A percentile compares a stretch with the other conserved stretches of the same genome.
phyloP scores from a whole-genome alignment of 176 grass and related monocot species.

The Neostapfia colusana region DNA sequence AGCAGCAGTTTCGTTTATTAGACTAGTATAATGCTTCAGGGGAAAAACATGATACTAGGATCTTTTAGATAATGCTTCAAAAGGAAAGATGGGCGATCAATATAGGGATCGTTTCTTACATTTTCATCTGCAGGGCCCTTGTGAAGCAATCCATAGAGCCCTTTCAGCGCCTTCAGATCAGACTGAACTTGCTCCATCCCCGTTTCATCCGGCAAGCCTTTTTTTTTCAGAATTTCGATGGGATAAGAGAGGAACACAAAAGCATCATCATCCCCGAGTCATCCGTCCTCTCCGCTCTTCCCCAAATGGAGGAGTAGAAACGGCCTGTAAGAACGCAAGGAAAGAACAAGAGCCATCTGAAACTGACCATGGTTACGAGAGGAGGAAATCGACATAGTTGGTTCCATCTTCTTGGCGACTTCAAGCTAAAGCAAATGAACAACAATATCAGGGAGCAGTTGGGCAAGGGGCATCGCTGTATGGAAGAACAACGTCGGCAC shows the following conservation, averaged over 20 bases:
- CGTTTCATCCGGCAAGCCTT: slow-evolving; percentile 23
- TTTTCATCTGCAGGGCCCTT: neutral
- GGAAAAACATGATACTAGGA: too few relatives aligned
- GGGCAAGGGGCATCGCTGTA: neutral
- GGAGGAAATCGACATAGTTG: neutral
- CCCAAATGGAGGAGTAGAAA: neutral
- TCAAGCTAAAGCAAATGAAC: neutral
- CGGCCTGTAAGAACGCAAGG: neutral
- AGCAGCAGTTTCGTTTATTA: neutral
- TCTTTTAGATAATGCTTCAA: too few relatives aligned
- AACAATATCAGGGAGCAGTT: neutral
- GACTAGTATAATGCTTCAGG: too few relatives aligned
- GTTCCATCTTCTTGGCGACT: slow-evolving; percentile 4
- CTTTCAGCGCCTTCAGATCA: slow-evolving; percentile 60
- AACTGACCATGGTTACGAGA: slow-evolving; percentile 8
- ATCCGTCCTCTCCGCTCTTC: neutral
- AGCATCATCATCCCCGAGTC: neutral
- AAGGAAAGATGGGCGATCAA: neutral
- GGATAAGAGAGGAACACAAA: neutral
- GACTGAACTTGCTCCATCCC: slow-evolving; percentile 41
- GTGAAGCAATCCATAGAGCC: slow-evolving; percentile 60
- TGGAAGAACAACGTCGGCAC: neutral
- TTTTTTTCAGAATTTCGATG: neutral
- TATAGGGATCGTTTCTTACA: neutral
- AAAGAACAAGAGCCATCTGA: neutral